Evolutionary conservation across 140 eudicot species (phyloP), one percentile per base, ranked within the genome.

Genomic region (Flaveria floridana): DNA sequence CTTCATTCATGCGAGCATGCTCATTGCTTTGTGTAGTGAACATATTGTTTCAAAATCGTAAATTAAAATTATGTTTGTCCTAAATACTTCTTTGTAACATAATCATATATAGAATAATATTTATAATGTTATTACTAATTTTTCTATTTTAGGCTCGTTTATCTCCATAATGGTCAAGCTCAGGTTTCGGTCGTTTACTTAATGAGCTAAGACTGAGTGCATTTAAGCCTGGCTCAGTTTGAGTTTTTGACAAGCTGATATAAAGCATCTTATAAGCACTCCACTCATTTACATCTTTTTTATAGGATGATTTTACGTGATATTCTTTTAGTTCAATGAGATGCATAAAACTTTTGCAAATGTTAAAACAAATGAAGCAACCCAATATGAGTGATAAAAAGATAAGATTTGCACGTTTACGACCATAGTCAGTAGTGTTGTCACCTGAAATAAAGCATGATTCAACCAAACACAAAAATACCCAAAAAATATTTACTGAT

Each of bases 401-500:
- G 3, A 13, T 6, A 10, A 34, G 25, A 21, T 21, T 23, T 2
- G 37, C 37, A 57, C 20, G 18, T 48, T 59, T 58, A 58, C 7
- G n/a, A 58, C 65, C n/a, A 58, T 21, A 10, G 65, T n/a, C 34
- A 2, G 25, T 21, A 57, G 26, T 57, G 39, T 3, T 16, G 8
- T 21, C 10, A 55, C 67, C 2, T 65, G 52, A 65, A 52, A 41
- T 2, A 53, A 51, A 76, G 6, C 48, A 67, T 41, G 26, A 23
- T 20, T 51, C 7, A 75, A 20, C 65, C 0, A 2, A 57, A 66
- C 19, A 68, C 46, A 67, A 21, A 39, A 55, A 59, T 15, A 28
- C 19, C 79, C 79, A 57, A 70, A 70, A 70, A 55, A 58, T 44
- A 39, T 44, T 11, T 44, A 53, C 23, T 53, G 59, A 16, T 16